Conservation (phyloP, 176 grass and related monocot genomes). For the Oryza officinalis region DNA sequence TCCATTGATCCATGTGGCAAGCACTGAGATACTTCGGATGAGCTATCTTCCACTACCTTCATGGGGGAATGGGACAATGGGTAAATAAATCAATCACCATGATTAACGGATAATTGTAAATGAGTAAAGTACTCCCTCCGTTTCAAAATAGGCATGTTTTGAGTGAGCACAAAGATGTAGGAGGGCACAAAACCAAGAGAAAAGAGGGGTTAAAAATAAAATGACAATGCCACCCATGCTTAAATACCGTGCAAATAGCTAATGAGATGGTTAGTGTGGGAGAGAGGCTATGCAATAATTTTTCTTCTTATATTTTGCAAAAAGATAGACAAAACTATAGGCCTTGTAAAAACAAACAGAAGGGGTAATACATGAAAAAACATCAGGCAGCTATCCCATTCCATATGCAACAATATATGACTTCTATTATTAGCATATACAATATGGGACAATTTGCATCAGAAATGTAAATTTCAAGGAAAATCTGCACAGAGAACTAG, state of each 20-base stretch:
- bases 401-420: neutral
- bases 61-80: neutral
- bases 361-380: neutral
- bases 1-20: neutral
- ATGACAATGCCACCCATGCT: too few species aligned
- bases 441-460: neutral
- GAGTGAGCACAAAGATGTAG: too few species aligned
- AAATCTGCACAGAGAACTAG: neutral
- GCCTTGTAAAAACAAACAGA: too few species aligned
- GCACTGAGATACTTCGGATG: neutral
- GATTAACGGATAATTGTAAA: neutral
- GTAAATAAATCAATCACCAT: neutral
- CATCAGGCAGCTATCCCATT: neutral
- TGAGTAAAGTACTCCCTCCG: too few species aligned
- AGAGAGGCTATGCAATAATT: too few species aligned
- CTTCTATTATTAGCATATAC: neutral
- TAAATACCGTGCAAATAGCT: too few species aligned
- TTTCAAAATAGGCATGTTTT: too few species aligned
- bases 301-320: too few species aligned
- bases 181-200: too few species aligned
- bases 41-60: conserved; percentile 16
- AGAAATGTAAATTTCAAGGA: neutral
- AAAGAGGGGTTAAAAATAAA: too few species aligned
- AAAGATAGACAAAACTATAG: too few species aligned
- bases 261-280: too few species aligned